Evolutionary conservation across 2,329 filamentous ascomycete species (phyloP).

Genomic region (Venturiaceae sp.): DNA sequence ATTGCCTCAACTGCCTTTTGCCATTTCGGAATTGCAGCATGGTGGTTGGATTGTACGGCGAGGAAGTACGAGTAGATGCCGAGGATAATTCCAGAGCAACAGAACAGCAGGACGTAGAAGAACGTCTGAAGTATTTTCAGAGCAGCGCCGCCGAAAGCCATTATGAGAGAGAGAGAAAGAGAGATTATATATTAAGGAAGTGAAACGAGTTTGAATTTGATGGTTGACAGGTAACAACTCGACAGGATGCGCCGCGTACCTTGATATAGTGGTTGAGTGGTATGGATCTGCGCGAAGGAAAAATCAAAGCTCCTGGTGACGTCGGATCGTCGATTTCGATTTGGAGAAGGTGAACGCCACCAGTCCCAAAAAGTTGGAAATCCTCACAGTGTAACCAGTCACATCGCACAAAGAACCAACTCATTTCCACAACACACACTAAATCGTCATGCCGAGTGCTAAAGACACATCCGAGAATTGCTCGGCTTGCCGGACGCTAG

Average conservation of each 20-base stretch:
- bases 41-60: slow-evolving; percentile 56
- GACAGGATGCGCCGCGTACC: no score
- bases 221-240: background rate
- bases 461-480: no score
- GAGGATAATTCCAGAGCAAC: slow-evolving; percentile 63
- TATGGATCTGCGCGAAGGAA: no score
- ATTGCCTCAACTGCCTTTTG: slow-evolving; percentile 57
- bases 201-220: background rate
- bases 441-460: no score
- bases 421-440: background rate
- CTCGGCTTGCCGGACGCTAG: background rate
- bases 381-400: no score
- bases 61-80: slow-evolving; percentile 77
- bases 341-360: no score
- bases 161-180: slow-evolving; percentile 26
- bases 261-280: no score
- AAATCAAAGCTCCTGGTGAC: no score
- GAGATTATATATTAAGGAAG: no score
- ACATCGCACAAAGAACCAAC: no score
- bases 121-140: slow-evolving; percentile 63
- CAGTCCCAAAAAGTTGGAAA: no score
- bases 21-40: slow-evolving; percentile 52
- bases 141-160: slow-evolving; percentile 51
- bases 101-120: slow-evolving; percentile 65
- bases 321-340: no score